A percentile compares a stretch with the other conserved stretches of the same genome.
Conservation (phyloP, 2,329 filamentous ascomycete genomes). For the Fusarium sp. region DNA sequence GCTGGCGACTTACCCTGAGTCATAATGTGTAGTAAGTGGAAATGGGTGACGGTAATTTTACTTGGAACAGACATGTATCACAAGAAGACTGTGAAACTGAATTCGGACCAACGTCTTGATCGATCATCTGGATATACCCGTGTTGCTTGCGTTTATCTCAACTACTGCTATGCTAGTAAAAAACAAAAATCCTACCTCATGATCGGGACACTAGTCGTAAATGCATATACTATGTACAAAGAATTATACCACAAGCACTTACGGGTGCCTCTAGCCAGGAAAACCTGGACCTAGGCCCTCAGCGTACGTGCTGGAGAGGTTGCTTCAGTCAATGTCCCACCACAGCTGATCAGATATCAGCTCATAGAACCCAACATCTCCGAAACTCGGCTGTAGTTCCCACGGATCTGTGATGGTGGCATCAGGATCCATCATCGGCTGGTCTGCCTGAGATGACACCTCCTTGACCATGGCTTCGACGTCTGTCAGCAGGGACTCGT, state of each 20-base stretch:
- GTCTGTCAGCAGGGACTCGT: constrained; percentile 9
- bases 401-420: background rate
- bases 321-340: constrained; percentile 19
- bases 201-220: background rate
- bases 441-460: background rate
- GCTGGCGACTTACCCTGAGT: background rate
- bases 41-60: background rate
- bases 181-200: background rate
- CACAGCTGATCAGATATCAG: constrained; percentile 11
- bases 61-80: background rate
- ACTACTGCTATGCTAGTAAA: background rate
- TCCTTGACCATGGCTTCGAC: constrained; percentile 13
- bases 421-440: background rate
- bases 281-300: background rate
- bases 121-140: background rate
- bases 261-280: background rate
- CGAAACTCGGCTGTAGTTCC: constrained; percentile 1
- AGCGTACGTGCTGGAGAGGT: background rate
- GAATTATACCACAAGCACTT: background rate
- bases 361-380: constrained; percentile 6
- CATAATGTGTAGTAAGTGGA: background rate
- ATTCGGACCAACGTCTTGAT: background rate
- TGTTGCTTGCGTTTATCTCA: background rate
- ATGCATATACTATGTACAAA: background rate
- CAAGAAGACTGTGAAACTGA: background rate